Percentiles rank a stretch among this genome's conserved stretches.
Conservation (phyloP, 768 basidiomycete species). For the Hygrophorus russula region DNA sequence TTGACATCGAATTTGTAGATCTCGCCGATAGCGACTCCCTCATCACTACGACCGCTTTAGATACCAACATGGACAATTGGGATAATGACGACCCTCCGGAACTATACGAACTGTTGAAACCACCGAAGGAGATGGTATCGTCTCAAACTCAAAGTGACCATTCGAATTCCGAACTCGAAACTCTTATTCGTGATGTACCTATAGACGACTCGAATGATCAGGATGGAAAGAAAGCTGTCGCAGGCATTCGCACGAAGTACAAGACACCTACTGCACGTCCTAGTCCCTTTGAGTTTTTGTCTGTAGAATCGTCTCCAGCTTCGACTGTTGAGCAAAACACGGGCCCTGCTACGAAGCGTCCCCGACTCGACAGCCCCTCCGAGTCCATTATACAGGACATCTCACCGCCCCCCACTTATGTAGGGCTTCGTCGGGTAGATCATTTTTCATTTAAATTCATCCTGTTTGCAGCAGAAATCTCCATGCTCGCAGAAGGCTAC, state of each 20-base stretch:
- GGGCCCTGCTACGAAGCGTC: background rate
- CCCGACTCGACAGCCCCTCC: too few relatives aligned
- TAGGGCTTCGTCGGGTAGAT: too few relatives aligned
- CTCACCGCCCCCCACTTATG: too few relatives aligned
- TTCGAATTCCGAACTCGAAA: constrained; percentile 31
- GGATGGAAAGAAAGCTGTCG: background rate
- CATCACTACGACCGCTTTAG: constrained; percentile 10
- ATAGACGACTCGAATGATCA: constrained; percentile 10
- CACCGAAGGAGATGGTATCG: constrained; percentile 9
- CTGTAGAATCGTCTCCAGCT: background rate
- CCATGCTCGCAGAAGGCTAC: too few relatives aligned
- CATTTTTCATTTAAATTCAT: too few relatives aligned
- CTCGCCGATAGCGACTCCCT: constrained; percentile 18
- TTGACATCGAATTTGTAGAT: constrained; percentile 38
- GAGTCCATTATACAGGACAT: too few relatives aligned
- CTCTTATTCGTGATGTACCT: constrained; percentile 28
- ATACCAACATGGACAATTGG: constrained; percentile 14
- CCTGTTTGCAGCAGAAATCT: too few relatives aligned
- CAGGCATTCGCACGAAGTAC: too few relatives aligned
- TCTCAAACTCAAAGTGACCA: constrained; percentile 27
- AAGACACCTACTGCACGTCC: too few relatives aligned
- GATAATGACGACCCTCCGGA: constrained; percentile 37
- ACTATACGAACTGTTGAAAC: constrained; percentile 20
- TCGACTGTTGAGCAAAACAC: background rate
- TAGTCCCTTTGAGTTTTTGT: too few relatives aligned